Conservation (phyloP, 139 green algal species). For the Chlamydomonas sp. region DNA sequence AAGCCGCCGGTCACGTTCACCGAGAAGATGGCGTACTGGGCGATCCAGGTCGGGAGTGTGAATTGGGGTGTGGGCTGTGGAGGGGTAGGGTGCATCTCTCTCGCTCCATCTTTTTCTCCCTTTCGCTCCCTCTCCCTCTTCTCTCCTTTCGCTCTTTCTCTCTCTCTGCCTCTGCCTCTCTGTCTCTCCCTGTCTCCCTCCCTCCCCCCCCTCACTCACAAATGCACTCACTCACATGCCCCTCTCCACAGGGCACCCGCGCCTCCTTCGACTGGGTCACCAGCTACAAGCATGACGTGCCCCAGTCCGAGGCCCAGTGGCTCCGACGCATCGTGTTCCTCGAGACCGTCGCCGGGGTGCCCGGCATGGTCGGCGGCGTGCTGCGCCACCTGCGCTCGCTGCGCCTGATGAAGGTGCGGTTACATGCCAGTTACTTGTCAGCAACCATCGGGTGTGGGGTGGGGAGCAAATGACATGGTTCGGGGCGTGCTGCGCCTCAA, state of each 20-base stretch:
- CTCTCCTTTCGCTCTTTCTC: neutral
- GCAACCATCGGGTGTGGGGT: conserved; percentile 55
- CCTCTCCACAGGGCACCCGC: too few relatives aligned
- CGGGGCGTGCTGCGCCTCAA: conserved; percentile 1
- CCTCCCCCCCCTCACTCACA: too few relatives aligned
- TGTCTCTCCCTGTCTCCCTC: too few relatives aligned
- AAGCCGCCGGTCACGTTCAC: neutral
- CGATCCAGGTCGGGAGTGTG: neutral
- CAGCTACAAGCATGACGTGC: conserved; percentile 1
- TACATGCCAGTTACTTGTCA: too few relatives aligned
- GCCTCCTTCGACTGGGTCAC: neutral
- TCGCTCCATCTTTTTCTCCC: neutral
- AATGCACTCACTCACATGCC: too few relatives aligned
- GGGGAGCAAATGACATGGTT: neutral
- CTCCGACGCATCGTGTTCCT: conserved; percentile 79
- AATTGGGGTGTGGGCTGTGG: neutral
- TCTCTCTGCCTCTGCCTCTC: neutral
- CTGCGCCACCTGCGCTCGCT: conserved; percentile 82
- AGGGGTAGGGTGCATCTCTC: neutral
- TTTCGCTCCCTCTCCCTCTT: neutral
- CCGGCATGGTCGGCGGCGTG: conserved; percentile 88
- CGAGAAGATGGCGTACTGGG: neutral
- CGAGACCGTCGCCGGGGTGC: conserved; percentile 86
- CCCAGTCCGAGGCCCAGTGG: conserved; percentile 52
- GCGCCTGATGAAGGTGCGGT: conserved; percentile 65